These are phyloP conservation scores for Calonectria montana DNA, from an alignment of 2,329 filamentous ascomycete species.

Conservation along the genomic window DNA sequence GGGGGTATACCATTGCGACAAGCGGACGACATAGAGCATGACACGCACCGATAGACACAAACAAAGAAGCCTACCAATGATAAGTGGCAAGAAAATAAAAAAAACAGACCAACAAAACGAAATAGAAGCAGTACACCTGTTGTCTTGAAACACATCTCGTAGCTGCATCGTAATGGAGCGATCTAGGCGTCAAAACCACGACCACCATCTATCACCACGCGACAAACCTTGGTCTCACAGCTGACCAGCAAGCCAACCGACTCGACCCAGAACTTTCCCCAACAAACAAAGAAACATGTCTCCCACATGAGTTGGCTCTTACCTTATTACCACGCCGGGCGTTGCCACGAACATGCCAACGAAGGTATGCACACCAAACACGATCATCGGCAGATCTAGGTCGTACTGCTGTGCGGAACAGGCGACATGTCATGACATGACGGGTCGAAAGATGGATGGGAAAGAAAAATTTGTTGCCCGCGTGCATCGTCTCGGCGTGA, in stretches of 20 bases:
- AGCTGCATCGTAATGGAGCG: background rate
- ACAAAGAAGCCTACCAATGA: background rate
- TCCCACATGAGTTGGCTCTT: background rate
- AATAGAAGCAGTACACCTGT: background rate
- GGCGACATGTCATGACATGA: background rate
- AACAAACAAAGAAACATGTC: background rate
- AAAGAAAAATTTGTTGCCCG: background rate
- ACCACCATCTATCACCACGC: background rate
- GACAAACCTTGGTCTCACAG: background rate
- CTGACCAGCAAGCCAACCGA: background rate
- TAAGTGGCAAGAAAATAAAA: background rate
- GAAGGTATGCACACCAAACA: background rate
- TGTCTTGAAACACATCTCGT: background rate
- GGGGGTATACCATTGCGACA: background rate
- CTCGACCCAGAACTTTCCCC: background rate
- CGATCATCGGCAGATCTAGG: background rate
- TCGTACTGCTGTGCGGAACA: background rate
- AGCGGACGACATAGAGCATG: background rate
- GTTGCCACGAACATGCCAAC: background rate
- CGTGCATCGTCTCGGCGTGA: slow-evolving; percentile 16
- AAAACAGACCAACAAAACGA: background rate
- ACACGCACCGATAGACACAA: background rate
- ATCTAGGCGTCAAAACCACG: background rate
- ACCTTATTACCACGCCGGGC: background rate
- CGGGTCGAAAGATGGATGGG: background rate